Evolutionary conservation across 2,329 filamentous ascomycete species (phyloP), one percentile per base, ranked within the genome.

Genomic region (Orbilia blumenaviensis): DNA sequence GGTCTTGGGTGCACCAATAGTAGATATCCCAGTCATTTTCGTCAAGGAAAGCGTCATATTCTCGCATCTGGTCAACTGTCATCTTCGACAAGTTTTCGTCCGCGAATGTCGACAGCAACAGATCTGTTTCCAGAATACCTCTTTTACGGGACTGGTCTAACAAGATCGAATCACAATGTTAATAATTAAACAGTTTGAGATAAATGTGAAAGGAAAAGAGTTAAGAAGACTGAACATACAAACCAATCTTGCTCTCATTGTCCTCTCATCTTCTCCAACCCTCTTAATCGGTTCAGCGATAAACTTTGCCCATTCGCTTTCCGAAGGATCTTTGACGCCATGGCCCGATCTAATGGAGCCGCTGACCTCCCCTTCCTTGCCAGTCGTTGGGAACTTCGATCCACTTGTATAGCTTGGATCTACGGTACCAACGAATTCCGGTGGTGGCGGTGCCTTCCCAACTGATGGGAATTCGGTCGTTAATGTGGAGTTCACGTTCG

Each of bases 21-120:
- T 99, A 99, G 77, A 99, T 97, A 83, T 99, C 95, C 95, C 95
- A 99, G 85, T 99, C 95, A 84, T 99, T 99, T 85, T 99, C 95
- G 84, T 99, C 95, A 68, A 99, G 89, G 86, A 99, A 96, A 27
- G 87, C 85, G 83, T 98, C 94, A 85, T 95, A 98, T 83, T 96
- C 89, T 80, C 88, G 84, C 80, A 98, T 89, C 82, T 96, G 91
- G 60, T 86, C 83, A 4, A 85, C 83, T 0, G 88, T 88, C 92
- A 99, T 96, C 77, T 85, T 85, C 46, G 86, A 85, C 21, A 99
- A 89, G 83, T 96, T 87, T 66, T 86, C 85, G 79, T 94, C 89
- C 78, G 95, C 95, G 83, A 99, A 99, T 79, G 95, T 99, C 75
- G 93, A 97, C 79, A 98, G 91, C 78, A 99, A 89, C 66, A 99